These are phyloP conservation scores for Suhomyces ambrosiae DNA, from an alignment of 1,139 yeast genomes.

Conservation along the genomic window DNA sequence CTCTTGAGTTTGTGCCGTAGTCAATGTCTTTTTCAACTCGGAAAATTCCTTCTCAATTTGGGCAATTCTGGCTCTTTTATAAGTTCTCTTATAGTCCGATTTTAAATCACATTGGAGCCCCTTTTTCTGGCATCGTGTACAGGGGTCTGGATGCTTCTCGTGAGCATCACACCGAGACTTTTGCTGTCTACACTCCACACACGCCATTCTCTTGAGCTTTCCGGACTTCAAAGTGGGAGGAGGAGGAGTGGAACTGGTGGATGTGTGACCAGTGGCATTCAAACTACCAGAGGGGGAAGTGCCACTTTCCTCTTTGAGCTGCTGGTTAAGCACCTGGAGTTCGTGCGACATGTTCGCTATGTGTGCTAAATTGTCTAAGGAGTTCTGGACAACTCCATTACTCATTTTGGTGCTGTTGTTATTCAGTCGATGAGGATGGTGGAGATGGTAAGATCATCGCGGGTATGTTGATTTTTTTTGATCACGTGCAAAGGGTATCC, in stretches of 20 bases:
- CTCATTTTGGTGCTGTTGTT: constrained; percentile 11
- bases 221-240: constrained; percentile 21
- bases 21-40: constrained; percentile 62
- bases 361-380: constrained; percentile 46
- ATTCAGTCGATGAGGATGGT: neutral
- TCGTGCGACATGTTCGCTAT: constrained; percentile 51
- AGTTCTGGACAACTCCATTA: constrained; percentile 19
- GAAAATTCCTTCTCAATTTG: constrained; percentile 80
- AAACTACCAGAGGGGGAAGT: constrained; percentile 9
- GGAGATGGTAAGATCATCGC: constrained; percentile 3
- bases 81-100: constrained; percentile 83
- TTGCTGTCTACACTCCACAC: constrained; percentile 96
- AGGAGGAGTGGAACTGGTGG: constrained; percentile 11
- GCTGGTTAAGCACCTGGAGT: constrained; percentile 35
- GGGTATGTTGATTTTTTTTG: neutral
- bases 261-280: constrained; percentile 8
- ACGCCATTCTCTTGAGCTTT: constrained; percentile 68
- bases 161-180: constrained; percentile 87
- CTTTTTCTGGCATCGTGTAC: constrained; percentile 77
- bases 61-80: constrained; percentile 82
- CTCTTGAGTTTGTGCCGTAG: constrained; percentile 52
- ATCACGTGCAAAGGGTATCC: neutral
- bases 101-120: constrained; percentile 70
- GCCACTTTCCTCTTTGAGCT: constrained; percentile 22
- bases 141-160: constrained; percentile 75